phyloP scores from a whole-genome alignment of 2,329 filamentous ascomycete species.

The Talaromyces sp. region DNA sequence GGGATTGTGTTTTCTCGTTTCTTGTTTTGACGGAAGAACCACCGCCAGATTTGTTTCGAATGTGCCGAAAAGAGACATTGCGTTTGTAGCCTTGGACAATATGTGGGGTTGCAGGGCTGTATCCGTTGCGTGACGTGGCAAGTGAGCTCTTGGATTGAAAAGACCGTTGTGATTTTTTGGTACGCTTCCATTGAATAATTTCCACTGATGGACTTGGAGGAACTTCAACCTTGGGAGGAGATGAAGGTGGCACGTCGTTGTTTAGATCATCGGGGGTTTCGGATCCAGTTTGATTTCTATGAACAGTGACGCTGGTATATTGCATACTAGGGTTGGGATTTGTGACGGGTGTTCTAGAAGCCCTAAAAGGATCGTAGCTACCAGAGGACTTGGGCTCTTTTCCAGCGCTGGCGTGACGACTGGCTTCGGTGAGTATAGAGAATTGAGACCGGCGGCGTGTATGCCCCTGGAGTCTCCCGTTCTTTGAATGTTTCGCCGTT shows the following conservation, averaged over 20 bases:
- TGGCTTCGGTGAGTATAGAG: constrained; percentile 51
- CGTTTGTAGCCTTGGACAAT: constrained; percentile 53
- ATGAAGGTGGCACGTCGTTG: constrained; percentile 6
- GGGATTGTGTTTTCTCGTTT: constrained; percentile 17
- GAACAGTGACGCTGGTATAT: constrained; percentile 63
- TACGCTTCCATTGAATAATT: constrained; percentile 25
- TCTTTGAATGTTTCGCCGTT: constrained; percentile 25
- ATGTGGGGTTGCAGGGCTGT: constrained; percentile 27
- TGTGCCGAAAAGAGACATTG: constrained; percentile 58
- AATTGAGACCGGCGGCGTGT: constrained; percentile 48
- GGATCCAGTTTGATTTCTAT: constrained; percentile 40
- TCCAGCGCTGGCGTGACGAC: constrained; percentile 44
- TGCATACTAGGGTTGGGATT: constrained; percentile 47
- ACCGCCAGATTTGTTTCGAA: constrained; percentile 36
- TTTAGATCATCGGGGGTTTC: constrained; percentile 12
- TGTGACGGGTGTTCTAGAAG: constrained; percentile 52
- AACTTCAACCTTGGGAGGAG: constrained; percentile 5
- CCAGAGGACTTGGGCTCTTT: constrained; percentile 40
- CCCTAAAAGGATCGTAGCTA: constrained; percentile 81
- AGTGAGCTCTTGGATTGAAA: constrained; percentile 44
- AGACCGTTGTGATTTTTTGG: constrained; percentile 29
- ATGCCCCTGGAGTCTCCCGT: constrained; percentile 16
- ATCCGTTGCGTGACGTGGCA: constrained; percentile 39
- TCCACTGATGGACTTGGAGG: constrained; percentile 24
- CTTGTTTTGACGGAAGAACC: constrained; percentile 19